These are phyloP conservation scores for Moesziomyces aphidis DNA, from an alignment of 1,284 basidiomycete species.

Conservation along the genomic window DNA sequence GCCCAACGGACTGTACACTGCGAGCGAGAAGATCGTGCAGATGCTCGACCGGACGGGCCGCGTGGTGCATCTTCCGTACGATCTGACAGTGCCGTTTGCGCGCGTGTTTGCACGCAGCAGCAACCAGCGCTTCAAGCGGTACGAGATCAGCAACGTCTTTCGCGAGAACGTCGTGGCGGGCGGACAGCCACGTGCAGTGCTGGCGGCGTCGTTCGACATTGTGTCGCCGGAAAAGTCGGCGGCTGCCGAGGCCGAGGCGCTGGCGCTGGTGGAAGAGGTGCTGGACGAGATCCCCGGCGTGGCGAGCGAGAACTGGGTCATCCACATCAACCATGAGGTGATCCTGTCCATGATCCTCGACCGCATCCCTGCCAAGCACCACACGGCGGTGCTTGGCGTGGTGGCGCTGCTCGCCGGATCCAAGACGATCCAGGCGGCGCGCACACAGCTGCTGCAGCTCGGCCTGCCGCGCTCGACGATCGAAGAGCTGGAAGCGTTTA, in stretches of 20 bases:
- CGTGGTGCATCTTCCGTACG: slow-evolving; percentile 66
- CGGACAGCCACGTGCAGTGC: slow-evolving; percentile 66
- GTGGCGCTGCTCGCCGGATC: slow-evolving; percentile 46
- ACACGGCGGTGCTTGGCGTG: slow-evolving; percentile 44
- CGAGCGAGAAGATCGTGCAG: slow-evolving; percentile 82
- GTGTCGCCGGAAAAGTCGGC: slow-evolving; percentile 64
- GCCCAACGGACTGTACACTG: slow-evolving; percentile 76
- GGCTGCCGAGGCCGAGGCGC: slow-evolving; percentile 66
- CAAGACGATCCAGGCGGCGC: slow-evolving; percentile 44
- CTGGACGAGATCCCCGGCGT: slow-evolving; percentile 64
- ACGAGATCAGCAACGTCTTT: slow-evolving; percentile 74
- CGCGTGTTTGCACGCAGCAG: slow-evolving; percentile 81
- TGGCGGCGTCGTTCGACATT: slow-evolving; percentile 67
- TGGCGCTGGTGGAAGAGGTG: slow-evolving; percentile 63
- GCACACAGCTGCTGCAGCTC: slow-evolving; percentile 53
- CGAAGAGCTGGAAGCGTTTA: slow-evolving; percentile 64
- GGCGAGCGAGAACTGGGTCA: slow-evolving; percentile 56
- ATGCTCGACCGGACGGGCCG: slow-evolving; percentile 76
- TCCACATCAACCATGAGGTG: slow-evolving; percentile 64
- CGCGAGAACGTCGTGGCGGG: slow-evolving; percentile 67
- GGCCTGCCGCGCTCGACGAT: slow-evolving; percentile 57
- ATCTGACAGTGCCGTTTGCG: slow-evolving; percentile 80
- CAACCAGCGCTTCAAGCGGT: slow-evolving; percentile 86
- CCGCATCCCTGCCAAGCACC: slow-evolving; percentile 59
- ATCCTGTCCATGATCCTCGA: slow-evolving; percentile 59